Base-by-base conservation (phyloP, 768 basidiomycete species). In the Naematelia aurantialba region DNA sequence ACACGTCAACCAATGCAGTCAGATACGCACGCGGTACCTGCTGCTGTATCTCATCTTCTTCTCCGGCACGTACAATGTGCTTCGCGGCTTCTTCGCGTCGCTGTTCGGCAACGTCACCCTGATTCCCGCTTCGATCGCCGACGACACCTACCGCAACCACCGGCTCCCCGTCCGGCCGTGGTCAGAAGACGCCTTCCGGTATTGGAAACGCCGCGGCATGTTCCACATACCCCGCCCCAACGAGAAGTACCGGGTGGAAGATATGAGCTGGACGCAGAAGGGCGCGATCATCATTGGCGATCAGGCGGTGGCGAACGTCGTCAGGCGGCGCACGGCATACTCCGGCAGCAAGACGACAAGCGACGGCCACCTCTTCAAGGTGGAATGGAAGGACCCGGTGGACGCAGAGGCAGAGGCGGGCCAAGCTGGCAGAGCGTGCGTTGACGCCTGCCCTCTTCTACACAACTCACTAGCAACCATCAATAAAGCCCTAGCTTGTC, bases 51-150 rank as follows among this genome's bases (percentile, higher is more conserved):
- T 52, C 22, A 63, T 70, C 52, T 56, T 70, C 64, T 21, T 60
- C 14, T 45, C 54, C 22, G 71, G 71, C 2, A 17, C 59, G 0
- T 73, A 68, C 65, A 73, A 73, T 52, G 59, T 68, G 51, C 30
- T 67, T 22, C 60, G 67, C 4, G 55, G 56, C 3, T 25, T 59
- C 11, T 31, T 69, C 24, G 25, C 60, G 39, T 24, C 51, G 1
- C 12, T 54, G 3, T 57, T 55, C 24, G 34, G 61, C 21, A 42
- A 39, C 34, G 34, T 39, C 8, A 39, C 34, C 8, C 34, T 39
- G 8, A 39, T 39, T 39, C 34, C 34, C 17, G 34, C 34, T 17
- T 39, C 34, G 17, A 39, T 39, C 8, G 34, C 59, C 25, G 47
- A 52, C 31, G 59, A 62, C 50, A 57, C 63, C 21, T 59, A 59